These are phyloP conservation scores for Tricladium varicosporioides DNA, from an alignment of 2,329 filamentous ascomycete species.

Conservation along the genomic window DNA sequence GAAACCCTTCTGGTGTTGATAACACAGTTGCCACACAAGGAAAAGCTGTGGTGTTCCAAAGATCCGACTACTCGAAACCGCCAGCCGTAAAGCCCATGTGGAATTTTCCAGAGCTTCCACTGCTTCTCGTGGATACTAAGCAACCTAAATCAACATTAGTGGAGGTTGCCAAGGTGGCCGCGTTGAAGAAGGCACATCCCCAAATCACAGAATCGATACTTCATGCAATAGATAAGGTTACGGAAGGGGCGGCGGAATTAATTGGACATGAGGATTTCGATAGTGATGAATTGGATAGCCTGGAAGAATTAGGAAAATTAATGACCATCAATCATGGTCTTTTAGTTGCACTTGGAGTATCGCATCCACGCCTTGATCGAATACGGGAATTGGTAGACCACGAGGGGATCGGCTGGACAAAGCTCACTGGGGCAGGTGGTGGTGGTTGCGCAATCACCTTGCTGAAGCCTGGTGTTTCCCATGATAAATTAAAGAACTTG, in stretches of 20 bases:
- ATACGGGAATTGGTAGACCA: conserved; percentile 89
- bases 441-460: conserved; percentile 95
- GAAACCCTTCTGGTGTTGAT: conserved; percentile 93
- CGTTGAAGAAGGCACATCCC: conserved; percentile 69
- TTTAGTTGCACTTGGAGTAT: conserved; percentile 87
- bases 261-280: conserved; percentile 66
- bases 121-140: conserved; percentile 86
- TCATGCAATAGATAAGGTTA: conserved; percentile 77
- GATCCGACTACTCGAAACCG: conserved; percentile 73
- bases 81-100: conserved; percentile 74
- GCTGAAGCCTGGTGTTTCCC: conserved; percentile 63
- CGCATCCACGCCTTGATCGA: conserved; percentile 87
- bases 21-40: conserved; percentile 94
- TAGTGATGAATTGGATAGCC: conserved; percentile 56
- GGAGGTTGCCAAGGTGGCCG: conserved; percentile 84
- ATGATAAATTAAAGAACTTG: conserved; percentile 58
- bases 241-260: conserved; percentile 51
- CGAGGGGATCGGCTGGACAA: conserved; percentile 91
- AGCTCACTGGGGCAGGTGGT: conserved; percentile 91
- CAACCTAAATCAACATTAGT: conserved; percentile 81
- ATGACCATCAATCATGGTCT: conserved; percentile 94
- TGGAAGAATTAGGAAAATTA: conserved; percentile 79
- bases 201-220: conserved; percentile 78
- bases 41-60: conserved; percentile 89
- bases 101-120: conserved; percentile 87